Evolutionary conservation across 768 basidiomycete species (phyloP), one percentile per base, ranked within the genome.

Genomic region (Suillus plorans): DNA sequence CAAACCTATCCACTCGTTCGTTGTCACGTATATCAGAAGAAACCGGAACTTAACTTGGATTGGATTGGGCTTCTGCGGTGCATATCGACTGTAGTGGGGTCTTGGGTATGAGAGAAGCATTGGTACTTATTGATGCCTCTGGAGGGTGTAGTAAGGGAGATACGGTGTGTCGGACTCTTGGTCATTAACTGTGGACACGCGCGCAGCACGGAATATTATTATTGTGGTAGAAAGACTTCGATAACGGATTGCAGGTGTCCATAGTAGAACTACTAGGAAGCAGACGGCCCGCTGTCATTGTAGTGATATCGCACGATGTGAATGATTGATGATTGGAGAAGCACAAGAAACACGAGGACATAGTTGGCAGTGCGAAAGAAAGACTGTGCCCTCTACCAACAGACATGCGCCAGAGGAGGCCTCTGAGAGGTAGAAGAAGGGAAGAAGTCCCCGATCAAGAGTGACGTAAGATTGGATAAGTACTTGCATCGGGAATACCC

Each of bases 41-140:
- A n/a, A n/a, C 31, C 53, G 53, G 53, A 55, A 55, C 53, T 36
- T 55, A 55, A 55, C 53, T 36, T 55, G 34, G 18, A 37, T 10
- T 53, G 52, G 3, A 50, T 16, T 52, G 16, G 25, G 28, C 53
- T 55, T 55, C 53, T 55, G 34, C 5, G 34, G 53, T 55, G 31
- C 53, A 55, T 55, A 55, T 55, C 34, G 53, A 55, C 53, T n/a
- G 31, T 55, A 34, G 31, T 55, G 53, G 53, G 31, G 53, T 36
- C 31, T 34, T 55, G 53, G 53, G 53, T n/a, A 55, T 55, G 13
- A 36, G 53, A 34, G 31, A 34, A 34, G 53, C 53, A 55, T 34
- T 28, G 34, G 34, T 36, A 55, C 16, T 53, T 53, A 36, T 55
- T 55, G 20, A 36, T 34, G 20, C 53, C 12, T 55, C 53, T 36